These are phyloP conservation scores for Suillus plorans DNA, from an alignment of 768 basidiomycete genomes.

Conservation along the genomic window DNA sequence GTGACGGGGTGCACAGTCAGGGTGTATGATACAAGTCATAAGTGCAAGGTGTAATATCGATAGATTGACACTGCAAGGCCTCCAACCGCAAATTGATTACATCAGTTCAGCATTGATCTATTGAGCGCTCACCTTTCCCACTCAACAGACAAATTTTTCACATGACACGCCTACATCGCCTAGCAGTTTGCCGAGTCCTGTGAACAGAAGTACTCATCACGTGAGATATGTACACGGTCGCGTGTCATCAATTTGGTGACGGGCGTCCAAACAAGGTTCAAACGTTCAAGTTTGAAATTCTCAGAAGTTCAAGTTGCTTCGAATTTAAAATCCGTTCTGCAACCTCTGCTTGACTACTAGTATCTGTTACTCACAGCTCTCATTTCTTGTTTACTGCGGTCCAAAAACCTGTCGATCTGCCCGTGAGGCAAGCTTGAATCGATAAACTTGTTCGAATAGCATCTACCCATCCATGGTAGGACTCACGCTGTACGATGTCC, in stretches of 20 bases:
- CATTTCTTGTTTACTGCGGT: not conserved
- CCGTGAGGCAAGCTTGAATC: slow-evolving; percentile 1
- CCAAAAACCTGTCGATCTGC: not conserved
- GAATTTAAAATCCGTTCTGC: not conserved
- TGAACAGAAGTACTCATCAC: not conserved
- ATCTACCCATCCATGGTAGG: slow-evolving; percentile 28
- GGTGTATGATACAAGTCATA: not conserved
- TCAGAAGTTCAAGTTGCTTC: not conserved
- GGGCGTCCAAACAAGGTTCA: not conserved
- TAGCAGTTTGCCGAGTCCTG: not conserved
- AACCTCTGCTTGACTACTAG: not conserved
- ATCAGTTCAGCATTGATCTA: not conserved
- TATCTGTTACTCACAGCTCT: not conserved
- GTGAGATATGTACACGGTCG: not conserved
- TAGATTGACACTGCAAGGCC: not conserved
- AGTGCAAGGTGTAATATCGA: not conserved
- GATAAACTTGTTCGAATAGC: not conserved
- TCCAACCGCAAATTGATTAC: not conserved
- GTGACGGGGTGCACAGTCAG: not conserved
- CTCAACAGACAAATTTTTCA: not conserved
- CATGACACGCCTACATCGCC: not conserved
- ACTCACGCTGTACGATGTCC: slow-evolving; percentile 40
- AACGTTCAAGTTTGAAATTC: not conserved
- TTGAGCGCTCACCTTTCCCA: not conserved
- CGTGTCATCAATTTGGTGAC: not conserved